Base-by-base conservation (phyloP, 345 rosid genomes). In the Pugionium cornutum region DNA sequence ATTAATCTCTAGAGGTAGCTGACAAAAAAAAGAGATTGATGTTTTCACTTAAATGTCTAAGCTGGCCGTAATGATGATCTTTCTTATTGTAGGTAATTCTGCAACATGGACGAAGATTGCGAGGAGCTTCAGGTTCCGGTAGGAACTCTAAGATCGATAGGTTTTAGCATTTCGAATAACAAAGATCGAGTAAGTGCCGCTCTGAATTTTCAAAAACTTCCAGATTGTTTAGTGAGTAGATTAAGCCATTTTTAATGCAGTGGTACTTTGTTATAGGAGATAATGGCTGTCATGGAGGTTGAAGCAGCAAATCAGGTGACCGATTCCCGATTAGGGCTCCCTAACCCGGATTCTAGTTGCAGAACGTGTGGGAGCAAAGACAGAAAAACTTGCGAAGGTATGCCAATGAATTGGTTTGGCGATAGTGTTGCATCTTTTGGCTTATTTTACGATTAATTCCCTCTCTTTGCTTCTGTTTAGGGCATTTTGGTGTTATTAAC, bases 401-500 rank as follows among this genome's bases (percentile, higher is more conserved):
- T 62, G 28, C 18, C 4, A 53, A 70, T 47, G 43, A 62, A 61
- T 40, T 32, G 2, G 34, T 61, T 69, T 40, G 2, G 25, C 3
- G 2, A 42, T 53, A 61, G 9, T 35, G 36, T 8, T 34, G 40
- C 6, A 36, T 34, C 18, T 18, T 18, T 3, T 6, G 2, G 11
- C 53, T 46, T 37, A 37, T 49, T 40, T 40, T 33, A 32, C 35
- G 43, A 32, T 53, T 55, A 18, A 28, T 11, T 42, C 56, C 4
- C 9, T 58, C 28, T 46, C 31, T 63, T 57, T 33, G 39, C 26
- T 41, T 56, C 39, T 48, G 42, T 53, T 60, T 64, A 94, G 99
- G 99, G 41, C 99, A 94, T 75, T 85, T 82, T 33, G 99, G 97
- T 35, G 68, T 81, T 46, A 80, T 94, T 42, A 82, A 83, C 7